A percentile compares a stretch with the other conserved stretches of the same genome.
These are phyloP conservation scores for Cymbidium sinense DNA, from an alignment of 106 monocot genomes.

Conservation along the genomic window DNA sequence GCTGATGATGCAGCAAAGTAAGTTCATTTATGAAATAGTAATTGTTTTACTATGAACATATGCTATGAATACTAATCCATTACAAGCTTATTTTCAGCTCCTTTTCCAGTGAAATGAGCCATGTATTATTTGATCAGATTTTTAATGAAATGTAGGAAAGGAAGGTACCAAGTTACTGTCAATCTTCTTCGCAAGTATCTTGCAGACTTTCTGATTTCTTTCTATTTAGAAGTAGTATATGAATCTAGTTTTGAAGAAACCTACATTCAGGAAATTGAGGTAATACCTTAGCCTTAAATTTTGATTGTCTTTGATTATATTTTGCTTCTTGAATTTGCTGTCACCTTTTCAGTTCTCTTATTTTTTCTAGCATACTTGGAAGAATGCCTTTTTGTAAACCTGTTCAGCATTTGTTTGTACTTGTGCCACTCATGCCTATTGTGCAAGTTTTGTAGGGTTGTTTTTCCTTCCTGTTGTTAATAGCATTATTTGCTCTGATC, in stretches of 20 bases:
- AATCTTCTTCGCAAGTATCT: constrained; percentile 92
- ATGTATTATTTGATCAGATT: constrained; percentile 3
- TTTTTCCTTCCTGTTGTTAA: background rate
- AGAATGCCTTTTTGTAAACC: background rate
- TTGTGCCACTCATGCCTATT: background rate
- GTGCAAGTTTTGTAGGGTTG: background rate
- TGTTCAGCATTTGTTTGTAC: background rate
- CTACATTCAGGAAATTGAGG: constrained; percentile 94
- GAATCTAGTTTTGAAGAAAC: constrained; percentile 83
- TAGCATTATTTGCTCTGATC: background rate
- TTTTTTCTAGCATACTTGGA: background rate
- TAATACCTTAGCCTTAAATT: constrained; percentile 15
- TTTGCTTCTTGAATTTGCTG: background rate
- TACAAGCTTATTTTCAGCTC: background rate
- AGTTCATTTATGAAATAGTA: constrained; percentile 9
- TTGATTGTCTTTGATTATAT: background rate
- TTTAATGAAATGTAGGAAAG: constrained; percentile 46
- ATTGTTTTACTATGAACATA: background rate
- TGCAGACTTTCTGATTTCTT: constrained; percentile 84
- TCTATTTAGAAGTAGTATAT: constrained; percentile 62
- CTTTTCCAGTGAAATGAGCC: background rate
- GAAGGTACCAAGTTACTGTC: constrained; percentile 39
- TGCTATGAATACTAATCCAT: background rate
- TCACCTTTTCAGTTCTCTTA: background rate
- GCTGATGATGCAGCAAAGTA: constrained; percentile 72